Evolutionary conservation across 2,329 filamentous ascomycete genomes (phyloP), one percentile per base, ranked within the genome.

Genomic region (Ophiostoma australiae): DNA sequence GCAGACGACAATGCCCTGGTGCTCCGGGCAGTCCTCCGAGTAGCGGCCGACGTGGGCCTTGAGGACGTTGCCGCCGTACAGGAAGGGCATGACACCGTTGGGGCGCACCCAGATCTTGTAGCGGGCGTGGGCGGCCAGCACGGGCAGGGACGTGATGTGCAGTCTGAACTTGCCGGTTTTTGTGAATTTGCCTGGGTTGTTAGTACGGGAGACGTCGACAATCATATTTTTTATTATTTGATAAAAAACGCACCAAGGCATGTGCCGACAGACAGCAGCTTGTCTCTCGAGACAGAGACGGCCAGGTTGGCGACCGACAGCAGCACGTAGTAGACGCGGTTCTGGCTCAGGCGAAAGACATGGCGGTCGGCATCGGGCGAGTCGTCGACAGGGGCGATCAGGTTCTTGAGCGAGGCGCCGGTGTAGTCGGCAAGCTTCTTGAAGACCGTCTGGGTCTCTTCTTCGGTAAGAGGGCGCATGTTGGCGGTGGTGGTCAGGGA

Each of bases 61-160:
- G 75, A 96, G 88, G 69, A 97, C 85, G 80, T 98, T 94, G 71
- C 92, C 92, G 70, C 95, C 95, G 81, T 98, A 99, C 67, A 99
- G 82, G 80, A 97, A 98, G 0, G 95, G 94, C 93, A 97, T 97
- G 78, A 96, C 94, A 75, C 95, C 95, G 81, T 98, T 98, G 72
- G 90, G 87, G 82, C 96, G 96, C 75, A 99, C 90, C 93, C 94
- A 98, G 76, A 98, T 89, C 87, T 98, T 98, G 83, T 97, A 97
- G 72, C 95, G 86, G 65, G 94, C 94, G 80, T 97, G 93, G 75
- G 92, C 90, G 71, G 94, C 91, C 75, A 99, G 90, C 74, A 97
- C 87, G 74, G 93, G 91, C 72, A 99, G 78, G 5, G 86, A 91
- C 1, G 94, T 98, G 78, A 98, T 92, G 82, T 97, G 94, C 70